These are phyloP conservation scores for Phytophthora kernoviae DNA, from an alignment of 352 stramenopile species.

Conservation along the genomic window DNA sequence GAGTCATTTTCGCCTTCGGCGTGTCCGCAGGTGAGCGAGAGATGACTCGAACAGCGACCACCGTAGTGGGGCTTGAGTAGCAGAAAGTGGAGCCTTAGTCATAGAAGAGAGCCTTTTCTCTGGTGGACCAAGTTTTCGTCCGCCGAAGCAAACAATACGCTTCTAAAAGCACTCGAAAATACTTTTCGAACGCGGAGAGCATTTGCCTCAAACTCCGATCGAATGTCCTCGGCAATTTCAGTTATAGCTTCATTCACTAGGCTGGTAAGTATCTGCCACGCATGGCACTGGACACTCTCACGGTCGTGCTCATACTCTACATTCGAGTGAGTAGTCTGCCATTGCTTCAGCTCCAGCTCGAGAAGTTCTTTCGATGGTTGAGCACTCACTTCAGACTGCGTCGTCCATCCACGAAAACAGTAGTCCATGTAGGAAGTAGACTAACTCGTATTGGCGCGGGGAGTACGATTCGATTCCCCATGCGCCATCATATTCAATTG, in stretches of 20 bases:
- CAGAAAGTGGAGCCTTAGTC: background rate
- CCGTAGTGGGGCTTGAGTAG: slow-evolving; percentile 6
- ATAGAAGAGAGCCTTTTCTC: slow-evolving; percentile 11
- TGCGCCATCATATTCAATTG: slow-evolving; percentile 32
- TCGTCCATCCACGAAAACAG: slow-evolving; percentile 48
- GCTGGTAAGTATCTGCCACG: slow-evolving; percentile 15
- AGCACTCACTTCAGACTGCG: slow-evolving; percentile 19
- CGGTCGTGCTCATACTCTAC: slow-evolving; percentile 27
- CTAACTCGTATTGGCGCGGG: slow-evolving; percentile 27
- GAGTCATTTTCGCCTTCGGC: slow-evolving; percentile 14
- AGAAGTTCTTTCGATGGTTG: slow-evolving; percentile 38
- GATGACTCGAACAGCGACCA: slow-evolving; percentile 33
- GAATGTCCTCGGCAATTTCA: slow-evolving; percentile 46
- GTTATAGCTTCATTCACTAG: slow-evolving; percentile 32
- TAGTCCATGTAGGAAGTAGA: slow-evolving; percentile 49
- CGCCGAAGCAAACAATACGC: slow-evolving; percentile 28
- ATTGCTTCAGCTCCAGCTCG: slow-evolving; percentile 32
- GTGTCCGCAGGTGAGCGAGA: slow-evolving; percentile 15
- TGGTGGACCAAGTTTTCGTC: slow-evolving; percentile 1
- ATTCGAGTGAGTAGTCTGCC: slow-evolving; percentile 21
- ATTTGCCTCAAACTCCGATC: slow-evolving; percentile 37
- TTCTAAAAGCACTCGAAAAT: slow-evolving; percentile 14
- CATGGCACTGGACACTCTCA: slow-evolving; percentile 3
- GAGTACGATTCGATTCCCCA: slow-evolving; percentile 53
- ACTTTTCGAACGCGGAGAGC: slow-evolving; percentile 22